Evolutionary conservation across 2,329 filamentous ascomycete species (phyloP).

Genomic region (Microdochium bolleyi): DNA sequence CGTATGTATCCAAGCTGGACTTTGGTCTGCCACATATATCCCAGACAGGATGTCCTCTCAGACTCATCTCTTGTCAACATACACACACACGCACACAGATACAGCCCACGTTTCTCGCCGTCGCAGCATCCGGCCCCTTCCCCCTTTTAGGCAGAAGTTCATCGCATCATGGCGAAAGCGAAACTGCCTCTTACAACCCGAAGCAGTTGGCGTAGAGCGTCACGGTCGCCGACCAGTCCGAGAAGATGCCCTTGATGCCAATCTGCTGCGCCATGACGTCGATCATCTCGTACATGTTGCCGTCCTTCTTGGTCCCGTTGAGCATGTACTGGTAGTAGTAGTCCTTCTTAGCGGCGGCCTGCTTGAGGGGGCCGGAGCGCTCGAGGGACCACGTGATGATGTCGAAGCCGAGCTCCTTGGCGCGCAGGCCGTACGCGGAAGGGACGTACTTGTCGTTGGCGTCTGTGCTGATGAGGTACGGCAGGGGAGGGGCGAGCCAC

Average conservation of each 20-base stretch:
- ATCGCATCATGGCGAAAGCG: too few species aligned
- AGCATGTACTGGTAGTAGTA: conserved; percentile 51
- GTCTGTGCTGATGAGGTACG: conserved; percentile 48
- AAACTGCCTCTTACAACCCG: conserved; percentile 12
- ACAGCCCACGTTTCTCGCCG: too few species aligned
- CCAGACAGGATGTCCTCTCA: too few species aligned
- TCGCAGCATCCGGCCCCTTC: too few species aligned
- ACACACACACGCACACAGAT: too few species aligned
- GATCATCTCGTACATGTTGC: conserved; percentile 58
- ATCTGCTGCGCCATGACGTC: conserved; percentile 56
- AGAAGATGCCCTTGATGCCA: conserved; percentile 54
- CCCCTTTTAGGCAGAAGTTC: too few species aligned
- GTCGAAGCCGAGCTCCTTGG: conserved; percentile 52
- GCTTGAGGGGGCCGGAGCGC: conserved; percentile 47
- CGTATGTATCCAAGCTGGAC: too few species aligned
- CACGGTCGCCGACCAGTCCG: conserved; percentile 61
- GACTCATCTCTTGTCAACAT: too few species aligned
- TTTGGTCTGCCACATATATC: too few species aligned
- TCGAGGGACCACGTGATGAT: conserved; percentile 65
- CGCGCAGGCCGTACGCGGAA: conserved; percentile 52
- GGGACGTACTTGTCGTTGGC: conserved; percentile 49
- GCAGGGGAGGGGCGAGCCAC: conserved; percentile 55
- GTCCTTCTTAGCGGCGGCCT: conserved; percentile 26
- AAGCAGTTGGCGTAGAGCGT: conserved; percentile 70
- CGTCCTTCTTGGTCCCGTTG: conserved; percentile 50